phyloP scores from a whole-genome alignment of 2,329 filamentous ascomycete species.

The Xylariaceae sp. region DNA sequence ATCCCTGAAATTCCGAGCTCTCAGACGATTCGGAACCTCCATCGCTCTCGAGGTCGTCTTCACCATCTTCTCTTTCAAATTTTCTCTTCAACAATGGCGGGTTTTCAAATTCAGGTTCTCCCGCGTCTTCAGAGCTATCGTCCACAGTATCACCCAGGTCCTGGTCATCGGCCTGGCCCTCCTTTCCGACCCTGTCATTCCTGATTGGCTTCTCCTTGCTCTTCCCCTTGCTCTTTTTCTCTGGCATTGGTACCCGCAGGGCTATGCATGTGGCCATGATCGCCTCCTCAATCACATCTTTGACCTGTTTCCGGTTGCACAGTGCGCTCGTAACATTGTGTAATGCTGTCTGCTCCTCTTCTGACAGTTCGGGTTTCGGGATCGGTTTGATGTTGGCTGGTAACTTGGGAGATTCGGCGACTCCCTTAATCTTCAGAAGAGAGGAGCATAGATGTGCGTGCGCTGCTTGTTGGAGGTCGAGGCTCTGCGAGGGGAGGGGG shows the following conservation, averaged over 20 bases:
- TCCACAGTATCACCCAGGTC: constrained; percentile 25
- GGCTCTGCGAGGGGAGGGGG: constrained; percentile 47
- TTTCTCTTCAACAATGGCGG: constrained; percentile 40
- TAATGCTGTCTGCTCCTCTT: constrained; percentile 57
- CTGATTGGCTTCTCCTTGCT: constrained; percentile 34
- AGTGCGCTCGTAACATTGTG: constrained; percentile 66
- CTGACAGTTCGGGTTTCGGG: constrained; percentile 56
- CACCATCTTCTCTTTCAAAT: constrained; percentile 46
- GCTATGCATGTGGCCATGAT: constrained; percentile 55
- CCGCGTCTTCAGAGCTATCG: constrained; percentile 32
- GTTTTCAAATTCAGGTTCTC: constrained; percentile 37
- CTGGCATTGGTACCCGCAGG: constrained; percentile 55
- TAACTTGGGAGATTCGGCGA: constrained; percentile 57
- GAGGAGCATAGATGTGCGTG: constrained; percentile 61
- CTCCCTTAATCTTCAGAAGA: constrained; percentile 58
- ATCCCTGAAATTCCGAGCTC: constrained; percentile 33
- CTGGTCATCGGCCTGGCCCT: constrained; percentile 34
- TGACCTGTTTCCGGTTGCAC: constrained; percentile 59
- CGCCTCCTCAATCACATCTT: constrained; percentile 55
- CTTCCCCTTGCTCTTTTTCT: constrained; percentile 47
- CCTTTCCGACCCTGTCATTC: constrained; percentile 22
- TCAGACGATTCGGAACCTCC: constrained; percentile 31
- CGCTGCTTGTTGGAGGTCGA: constrained; percentile 63
- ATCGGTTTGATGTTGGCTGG: constrained; percentile 56
- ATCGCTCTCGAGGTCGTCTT: constrained; percentile 34